Percentiles rank a stretch among this genome's conserved stretches.
phyloP scores from a whole-genome alignment of 352 stramenopile species.

The Elongisporangium undulatum region DNA sequence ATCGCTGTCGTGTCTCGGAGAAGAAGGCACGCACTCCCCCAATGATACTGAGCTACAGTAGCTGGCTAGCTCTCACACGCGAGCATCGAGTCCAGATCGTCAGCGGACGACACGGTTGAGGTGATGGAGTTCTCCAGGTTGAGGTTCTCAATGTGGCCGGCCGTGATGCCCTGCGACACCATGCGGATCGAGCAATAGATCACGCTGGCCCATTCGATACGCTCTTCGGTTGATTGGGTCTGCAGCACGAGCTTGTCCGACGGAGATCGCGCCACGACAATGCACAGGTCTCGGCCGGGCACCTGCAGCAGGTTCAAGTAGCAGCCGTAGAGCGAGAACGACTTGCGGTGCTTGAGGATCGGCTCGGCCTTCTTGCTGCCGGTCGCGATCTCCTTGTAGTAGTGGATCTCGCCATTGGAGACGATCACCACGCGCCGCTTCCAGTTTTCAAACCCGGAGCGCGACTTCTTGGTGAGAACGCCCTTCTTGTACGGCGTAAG shows the following conservation, averaged over 20 bases:
- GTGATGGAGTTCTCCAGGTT: slow-evolving; percentile 41
- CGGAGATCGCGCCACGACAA: slow-evolving; percentile 78
- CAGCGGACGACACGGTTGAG: neutral
- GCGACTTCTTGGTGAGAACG: slow-evolving; percentile 80
- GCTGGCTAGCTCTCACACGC: neutral
- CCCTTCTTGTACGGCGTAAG: slow-evolving; percentile 82
- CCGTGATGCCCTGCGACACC: slow-evolving; percentile 82
- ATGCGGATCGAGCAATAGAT: slow-evolving; percentile 88
- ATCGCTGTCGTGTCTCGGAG: no score
- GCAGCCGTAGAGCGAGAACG: slow-evolving; percentile 79
- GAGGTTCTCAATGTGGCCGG: slow-evolving; percentile 71
- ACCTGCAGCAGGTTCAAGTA: slow-evolving; percentile 83
- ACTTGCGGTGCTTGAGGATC: slow-evolving; percentile 78
- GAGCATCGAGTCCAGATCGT: neutral
- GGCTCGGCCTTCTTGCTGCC: slow-evolving; percentile 22
- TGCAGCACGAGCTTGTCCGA: slow-evolving; percentile 84
- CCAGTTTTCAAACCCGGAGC: slow-evolving; percentile 85
- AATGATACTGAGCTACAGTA: neutral
- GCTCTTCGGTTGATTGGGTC: slow-evolving; percentile 57
- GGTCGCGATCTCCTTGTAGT: slow-evolving; percentile 66
- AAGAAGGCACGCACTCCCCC: no score
- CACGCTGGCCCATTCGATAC: slow-evolving; percentile 84
- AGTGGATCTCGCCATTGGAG: slow-evolving; percentile 77
- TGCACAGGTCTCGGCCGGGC: slow-evolving; percentile 64
- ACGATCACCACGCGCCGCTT: slow-evolving; percentile 79